Percentiles rank a stretch among this genome's conserved stretches.
phyloP scores from a whole-genome alignment of 2,329 filamentous ascomycete genomes.

The Lasiodiplodia theobromae region DNA sequence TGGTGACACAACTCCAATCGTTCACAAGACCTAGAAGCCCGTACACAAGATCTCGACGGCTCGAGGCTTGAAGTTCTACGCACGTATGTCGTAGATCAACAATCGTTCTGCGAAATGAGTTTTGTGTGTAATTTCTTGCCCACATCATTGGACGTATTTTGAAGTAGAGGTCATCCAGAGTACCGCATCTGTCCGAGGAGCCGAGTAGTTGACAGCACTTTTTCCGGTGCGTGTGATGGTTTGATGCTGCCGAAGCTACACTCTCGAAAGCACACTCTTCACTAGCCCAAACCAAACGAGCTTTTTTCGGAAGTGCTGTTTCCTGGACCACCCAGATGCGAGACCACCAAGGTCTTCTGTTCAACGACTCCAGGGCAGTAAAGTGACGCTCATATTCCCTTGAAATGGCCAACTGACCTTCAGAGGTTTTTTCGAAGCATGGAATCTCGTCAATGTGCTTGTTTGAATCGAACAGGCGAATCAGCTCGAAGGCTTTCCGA shows the following conservation, averaged over 20 bases:
- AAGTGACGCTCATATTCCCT: background rate
- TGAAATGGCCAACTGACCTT: background rate
- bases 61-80: background rate
- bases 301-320: background rate
- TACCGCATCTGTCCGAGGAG: no score
- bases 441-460: background rate
- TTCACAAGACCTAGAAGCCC: background rate
- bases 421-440: background rate
- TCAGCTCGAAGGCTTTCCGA: background rate
- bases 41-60: background rate
- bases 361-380: background rate
- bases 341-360: background rate
- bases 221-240: background rate
- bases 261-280: background rate
- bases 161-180: no score
- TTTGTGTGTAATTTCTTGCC: background rate
- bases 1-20: background rate
- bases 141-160: no score
- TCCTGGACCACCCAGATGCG: slow-evolving; percentile 12
- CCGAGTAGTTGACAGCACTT: accelerated
- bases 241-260: background rate
- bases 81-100: accelerated
- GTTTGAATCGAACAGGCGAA: background rate
- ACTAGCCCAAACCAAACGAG: background rate
- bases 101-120: background rate